Base-by-base conservation (phyloP, 257 asterid genomes). In the Solanum sejunctum region DNA sequence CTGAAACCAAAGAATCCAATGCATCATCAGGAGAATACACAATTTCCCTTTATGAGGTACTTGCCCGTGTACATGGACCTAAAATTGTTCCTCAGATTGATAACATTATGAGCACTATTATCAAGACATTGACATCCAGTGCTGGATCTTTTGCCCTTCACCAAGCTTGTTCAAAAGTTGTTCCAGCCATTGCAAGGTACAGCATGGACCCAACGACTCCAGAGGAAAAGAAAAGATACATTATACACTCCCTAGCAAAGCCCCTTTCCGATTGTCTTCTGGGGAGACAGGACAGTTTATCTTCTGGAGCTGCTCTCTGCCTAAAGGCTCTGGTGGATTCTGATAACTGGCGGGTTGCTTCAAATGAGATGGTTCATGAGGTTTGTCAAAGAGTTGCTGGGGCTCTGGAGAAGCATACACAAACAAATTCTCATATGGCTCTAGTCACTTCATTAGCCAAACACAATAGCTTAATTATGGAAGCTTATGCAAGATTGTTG, bases 151-250 rank as follows among this genome's bases (percentile, higher is more conserved):
- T 93, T 87, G 93, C 98, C 81, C 99, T 96, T 89, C 99, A 96
- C 82, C 98, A 93, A 89, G 97, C 99, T 78, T 95, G 99, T 90
- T 92, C 99, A 5, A 96, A 96, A 88, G 99, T 96, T 89, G 97
- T 93, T 85, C 98, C 98, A 17, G 95, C 98, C 64, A 93, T 96
- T 80, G 97, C 98, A 18, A 91, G 99, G 80, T 93, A 93, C 49
- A 98, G 96, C 23, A 95, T 96, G 66, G 98, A 93, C 84, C 96
- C 98, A 5, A 91, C 97, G 41, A 91, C 98, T 18, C 92, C 91
- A 0, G 95, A 92, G 85, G 98, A 93, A 12, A 90, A 89, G 90
- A 96, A 95, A 89, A 91, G 91, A 71, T 64, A 55, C 49, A 88
- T 95, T 28, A 90, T 96, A 75, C 93, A 86, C 85, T 88, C 94